Conservation (phyloP, 352 stramenopile genomes). For the Pythium inflatum region DNA sequence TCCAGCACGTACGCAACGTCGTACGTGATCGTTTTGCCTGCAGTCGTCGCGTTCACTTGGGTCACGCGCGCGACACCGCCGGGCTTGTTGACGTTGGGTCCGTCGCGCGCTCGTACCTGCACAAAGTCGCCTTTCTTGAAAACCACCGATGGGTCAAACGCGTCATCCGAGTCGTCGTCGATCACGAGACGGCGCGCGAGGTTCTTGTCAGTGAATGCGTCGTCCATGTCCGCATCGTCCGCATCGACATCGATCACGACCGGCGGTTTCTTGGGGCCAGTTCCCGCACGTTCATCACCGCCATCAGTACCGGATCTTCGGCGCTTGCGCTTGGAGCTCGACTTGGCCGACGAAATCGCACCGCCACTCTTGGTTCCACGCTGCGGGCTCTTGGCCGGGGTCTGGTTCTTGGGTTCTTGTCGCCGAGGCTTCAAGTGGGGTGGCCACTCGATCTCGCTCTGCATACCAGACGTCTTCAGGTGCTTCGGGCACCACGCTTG, state of each 20-base stretch:
- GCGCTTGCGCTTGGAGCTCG: slow-evolving; percentile 60
- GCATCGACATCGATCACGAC: slow-evolving; percentile 9
- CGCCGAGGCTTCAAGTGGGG: slow-evolving; percentile 45
- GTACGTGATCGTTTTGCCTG: slow-evolving; percentile 44
- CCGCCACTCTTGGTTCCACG: slow-evolving; percentile 22
- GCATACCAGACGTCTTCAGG: slow-evolving; percentile 72
- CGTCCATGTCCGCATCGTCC: background rate
- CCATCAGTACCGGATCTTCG: slow-evolving; percentile 16
- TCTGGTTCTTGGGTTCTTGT: slow-evolving; percentile 29
- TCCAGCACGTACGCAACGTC: slow-evolving; percentile 71
- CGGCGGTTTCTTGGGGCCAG: slow-evolving; percentile 22
- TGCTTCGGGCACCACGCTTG: slow-evolving; percentile 79
- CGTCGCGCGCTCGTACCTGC: slow-evolving; percentile 55
- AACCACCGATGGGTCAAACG: slow-evolving; percentile 30
- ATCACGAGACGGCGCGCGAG: slow-evolving; percentile 46
- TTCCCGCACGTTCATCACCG: background rate
- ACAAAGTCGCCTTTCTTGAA: slow-evolving; percentile 64
- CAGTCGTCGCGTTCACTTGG: slow-evolving; percentile 39
- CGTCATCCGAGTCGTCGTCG: slow-evolving; percentile 48
- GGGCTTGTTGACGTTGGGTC: slow-evolving; percentile 69
- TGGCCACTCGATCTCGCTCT: slow-evolving; percentile 64
- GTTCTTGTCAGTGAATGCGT: slow-evolving; percentile 5
- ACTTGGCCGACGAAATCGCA: slow-evolving; percentile 49
- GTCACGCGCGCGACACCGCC: slow-evolving; percentile 66
- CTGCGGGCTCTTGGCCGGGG: slow-evolving; percentile 30